Evolutionary conservation across 768 basidiomycete species (phyloP), one percentile per base, ranked within the genome.

Genomic region (Tylopilus plumbeoviolaceoides): DNA sequence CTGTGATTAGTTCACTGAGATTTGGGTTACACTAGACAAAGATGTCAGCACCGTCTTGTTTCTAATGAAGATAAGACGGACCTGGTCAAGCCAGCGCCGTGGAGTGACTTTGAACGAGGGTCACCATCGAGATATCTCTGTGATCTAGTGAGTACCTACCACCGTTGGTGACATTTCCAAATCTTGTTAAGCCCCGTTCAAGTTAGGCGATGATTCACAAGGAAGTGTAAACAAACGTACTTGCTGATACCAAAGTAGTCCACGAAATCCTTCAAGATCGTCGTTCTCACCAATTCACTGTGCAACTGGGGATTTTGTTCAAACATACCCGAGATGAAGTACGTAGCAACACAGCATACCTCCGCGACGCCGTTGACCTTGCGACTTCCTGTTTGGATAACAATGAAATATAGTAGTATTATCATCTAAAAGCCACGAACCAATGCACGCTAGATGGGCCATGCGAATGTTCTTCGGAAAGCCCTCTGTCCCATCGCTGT

Each of bases 301-400:
- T 98, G 97, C 25, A 98, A 76, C 81, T 85, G 47, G 4, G 27
- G 44, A 38, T 1, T 21, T n/a, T 28, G 25, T 20, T 47, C 18
- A 38, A 17, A 43, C 17, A 10, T 17, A 12, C 21, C 2, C 9
- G 4, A 10, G 17, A 38, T 25, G 14, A 20, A n/a, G 17, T 25
- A 36, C 23, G 40, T 25, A 17, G 28, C 18, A 36, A 44, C 54
- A 31, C 57, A 85, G 36, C 57, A 27, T 58, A 86, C 83, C 75
- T 94, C 95, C 10, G 97, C 95, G 14, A 98, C 97, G 63, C 97
- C 95, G 61, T 99, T 99, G 63, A 94, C 89, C 66, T 85, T 89
- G 60, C 85, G 81, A 63, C 86, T 89, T 27, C 84, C 83, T 84
- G 53, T 46, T 57, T 17, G 21, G 28, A 44, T 30, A 1, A 46